These are phyloP conservation scores for Polyporus arcularius DNA, from an alignment of 768 basidiomycete genomes.

Conservation along the genomic window DNA sequence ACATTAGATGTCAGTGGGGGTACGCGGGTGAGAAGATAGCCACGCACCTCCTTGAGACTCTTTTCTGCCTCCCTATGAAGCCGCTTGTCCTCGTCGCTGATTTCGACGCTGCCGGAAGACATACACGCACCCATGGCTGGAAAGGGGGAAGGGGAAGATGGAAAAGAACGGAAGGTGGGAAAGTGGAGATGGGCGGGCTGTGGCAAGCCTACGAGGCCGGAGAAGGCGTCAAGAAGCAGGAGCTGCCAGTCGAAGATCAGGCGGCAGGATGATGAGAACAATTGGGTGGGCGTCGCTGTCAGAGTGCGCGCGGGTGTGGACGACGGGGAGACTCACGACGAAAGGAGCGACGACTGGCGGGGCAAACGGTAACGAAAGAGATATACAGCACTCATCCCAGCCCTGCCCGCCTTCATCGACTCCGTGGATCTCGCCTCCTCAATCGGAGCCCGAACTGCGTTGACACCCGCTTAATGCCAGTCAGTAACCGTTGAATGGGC, in stretches of 20 bases:
- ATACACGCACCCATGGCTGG: slow-evolving; percentile 71
- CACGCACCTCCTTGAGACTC: slow-evolving; percentile 70
- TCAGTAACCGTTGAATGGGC: background rate
- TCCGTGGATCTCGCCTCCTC: background rate
- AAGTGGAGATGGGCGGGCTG: slow-evolving; percentile 5
- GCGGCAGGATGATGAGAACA: slow-evolving; percentile 16
- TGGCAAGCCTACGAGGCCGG: slow-evolving; percentile 9
- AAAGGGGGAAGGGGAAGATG: slow-evolving; percentile 3
- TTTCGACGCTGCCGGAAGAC: slow-evolving; percentile 60
- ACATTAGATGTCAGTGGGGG: background rate
- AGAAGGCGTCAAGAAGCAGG: slow-evolving; percentile 11
- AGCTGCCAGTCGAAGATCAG: slow-evolving; percentile 10
- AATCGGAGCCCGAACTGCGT: background rate
- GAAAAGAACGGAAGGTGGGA: slow-evolving; percentile 13
- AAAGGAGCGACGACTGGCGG: background rate
- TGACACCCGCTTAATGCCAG: background rate
- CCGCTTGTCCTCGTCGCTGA: slow-evolving; percentile 68
- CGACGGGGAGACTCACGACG: background rate
- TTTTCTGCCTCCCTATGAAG: slow-evolving; percentile 74
- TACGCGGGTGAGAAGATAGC: slow-evolving; percentile 5
- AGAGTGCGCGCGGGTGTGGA: background rate
- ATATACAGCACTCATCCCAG: background rate
- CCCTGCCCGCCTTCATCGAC: background rate
- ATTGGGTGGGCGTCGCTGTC: background rate
- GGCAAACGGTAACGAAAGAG: background rate